A percentile compares a stretch with the other conserved stretches of the same genome.
Conservation (phyloP, 202 grass and related monocot species). For the Elaeis oleifera region DNA sequence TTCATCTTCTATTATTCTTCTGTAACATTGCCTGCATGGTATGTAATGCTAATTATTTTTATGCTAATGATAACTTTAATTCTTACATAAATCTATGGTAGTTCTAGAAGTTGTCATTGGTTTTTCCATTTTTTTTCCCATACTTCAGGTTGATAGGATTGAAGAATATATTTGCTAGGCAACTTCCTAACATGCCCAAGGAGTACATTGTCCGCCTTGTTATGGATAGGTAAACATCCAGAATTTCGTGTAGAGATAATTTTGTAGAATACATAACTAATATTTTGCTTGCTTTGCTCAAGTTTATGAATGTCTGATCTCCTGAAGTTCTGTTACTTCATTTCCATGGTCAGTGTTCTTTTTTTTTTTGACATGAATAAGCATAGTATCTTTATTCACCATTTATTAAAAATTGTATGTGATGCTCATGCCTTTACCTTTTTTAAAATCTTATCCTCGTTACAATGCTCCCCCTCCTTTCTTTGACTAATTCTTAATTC, state of each 20-base stretch:
- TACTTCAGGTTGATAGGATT: slow-evolving; percentile 81
- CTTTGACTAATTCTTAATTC: no score
- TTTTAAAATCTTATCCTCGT: no score
- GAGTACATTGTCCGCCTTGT: slow-evolving; percentile 97
- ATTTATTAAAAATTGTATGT: no score
- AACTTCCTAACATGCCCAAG: slow-evolving; percentile 99
- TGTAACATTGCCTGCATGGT: no score
- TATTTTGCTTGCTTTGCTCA: no score
- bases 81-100: not conserved
- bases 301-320: no score
- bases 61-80: not conserved
- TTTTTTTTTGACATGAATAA: no score
- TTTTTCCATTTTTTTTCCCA: not conserved
- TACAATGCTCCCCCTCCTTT: no score
- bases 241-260: slow-evolving; percentile 2
- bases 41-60: not conserved
- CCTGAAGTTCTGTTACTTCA: no score
- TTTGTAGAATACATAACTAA: not conserved
- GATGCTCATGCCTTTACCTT: no score
- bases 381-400: no score
- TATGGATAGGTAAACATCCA: slow-evolving; percentile 69
- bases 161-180: slow-evolving; percentile 97
- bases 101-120: not conserved
- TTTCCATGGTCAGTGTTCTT: no score
- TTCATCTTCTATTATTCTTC: not conserved